These are phyloP conservation scores for Aegilops longissima DNA, from an alignment of 176 grass and related monocot species.

Conservation along the genomic window DNA sequence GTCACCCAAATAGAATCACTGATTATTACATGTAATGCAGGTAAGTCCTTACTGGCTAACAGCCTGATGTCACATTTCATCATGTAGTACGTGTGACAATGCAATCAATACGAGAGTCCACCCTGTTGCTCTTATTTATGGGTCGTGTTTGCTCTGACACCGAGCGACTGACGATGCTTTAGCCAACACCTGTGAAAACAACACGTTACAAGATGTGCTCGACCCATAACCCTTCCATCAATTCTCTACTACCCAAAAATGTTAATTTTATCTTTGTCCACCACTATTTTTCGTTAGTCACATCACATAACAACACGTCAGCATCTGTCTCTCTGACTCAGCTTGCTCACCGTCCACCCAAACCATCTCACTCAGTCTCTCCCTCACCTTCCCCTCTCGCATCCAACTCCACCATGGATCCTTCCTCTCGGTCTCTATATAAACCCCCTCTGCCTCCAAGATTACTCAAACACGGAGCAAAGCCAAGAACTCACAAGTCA, in stretches of 20 bases:
- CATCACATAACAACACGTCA: background rate
- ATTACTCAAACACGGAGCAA: background rate
- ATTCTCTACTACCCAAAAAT: background rate
- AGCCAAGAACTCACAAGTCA: background rate
- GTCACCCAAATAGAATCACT: background rate
- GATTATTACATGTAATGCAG: background rate
- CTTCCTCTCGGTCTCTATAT: background rate
- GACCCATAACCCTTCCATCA: background rate
- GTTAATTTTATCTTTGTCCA: background rate
- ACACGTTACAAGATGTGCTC: background rate
- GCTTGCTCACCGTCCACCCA: background rate
- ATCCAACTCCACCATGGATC: background rate
- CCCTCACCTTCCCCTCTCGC: background rate
- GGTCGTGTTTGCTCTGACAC: background rate
- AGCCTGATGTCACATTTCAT: background rate
- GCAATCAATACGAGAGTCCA: background rate
- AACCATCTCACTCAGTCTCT: background rate
- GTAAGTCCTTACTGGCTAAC: background rate
- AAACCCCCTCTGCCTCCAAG: background rate
- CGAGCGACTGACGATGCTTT: background rate
- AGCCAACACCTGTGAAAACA: background rate
- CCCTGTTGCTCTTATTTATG: background rate
- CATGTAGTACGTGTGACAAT: background rate
- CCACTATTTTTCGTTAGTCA: background rate
- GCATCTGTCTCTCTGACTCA: background rate